These are phyloP conservation scores for Trichoderma parareesei DNA, from an alignment of 495 filamentous ascomycete genomes.

Conservation along the genomic window DNA sequence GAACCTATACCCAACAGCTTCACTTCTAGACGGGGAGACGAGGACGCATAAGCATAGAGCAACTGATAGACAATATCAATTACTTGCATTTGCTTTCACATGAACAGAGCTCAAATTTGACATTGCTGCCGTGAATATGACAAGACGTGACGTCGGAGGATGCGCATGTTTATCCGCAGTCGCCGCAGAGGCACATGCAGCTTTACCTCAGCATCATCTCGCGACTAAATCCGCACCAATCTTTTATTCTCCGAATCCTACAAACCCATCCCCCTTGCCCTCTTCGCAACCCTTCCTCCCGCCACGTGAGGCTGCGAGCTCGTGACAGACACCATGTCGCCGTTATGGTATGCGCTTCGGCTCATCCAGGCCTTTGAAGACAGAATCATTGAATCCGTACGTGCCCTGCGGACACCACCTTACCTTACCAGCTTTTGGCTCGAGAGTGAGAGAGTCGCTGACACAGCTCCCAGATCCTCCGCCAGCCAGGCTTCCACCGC, in stretches of 20 bases:
- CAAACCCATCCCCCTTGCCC: not conserved
- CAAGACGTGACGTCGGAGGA: not conserved
- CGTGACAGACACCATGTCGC: not conserved
- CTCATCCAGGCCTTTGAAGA: constrained; percentile 11
- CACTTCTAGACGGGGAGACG: not conserved
- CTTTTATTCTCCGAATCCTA: not conserved
- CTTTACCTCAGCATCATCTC: not conserved
- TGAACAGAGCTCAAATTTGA: not conserved
- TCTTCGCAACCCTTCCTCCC: not conserved
- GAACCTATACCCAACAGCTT: not conserved
- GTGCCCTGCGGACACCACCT: not conserved
- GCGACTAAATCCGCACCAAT: no score
- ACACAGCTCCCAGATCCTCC: constrained; percentile 68
- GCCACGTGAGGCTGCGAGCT: not conserved
- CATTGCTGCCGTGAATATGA: not conserved
- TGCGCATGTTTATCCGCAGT: not conserved
- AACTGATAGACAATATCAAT: not conserved
- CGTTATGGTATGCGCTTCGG: not conserved
- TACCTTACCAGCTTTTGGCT: no score
- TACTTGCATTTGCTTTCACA: not conserved
- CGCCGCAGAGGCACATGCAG: not conserved
- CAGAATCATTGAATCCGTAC: constrained; percentile 8
- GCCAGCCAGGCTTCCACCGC: constrained; percentile 29
- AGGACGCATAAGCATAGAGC: not conserved
- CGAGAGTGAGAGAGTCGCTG: constrained; percentile 15